Conservation (phyloP, 176 grass and related monocot genomes). For the Carex parvula region DNA sequence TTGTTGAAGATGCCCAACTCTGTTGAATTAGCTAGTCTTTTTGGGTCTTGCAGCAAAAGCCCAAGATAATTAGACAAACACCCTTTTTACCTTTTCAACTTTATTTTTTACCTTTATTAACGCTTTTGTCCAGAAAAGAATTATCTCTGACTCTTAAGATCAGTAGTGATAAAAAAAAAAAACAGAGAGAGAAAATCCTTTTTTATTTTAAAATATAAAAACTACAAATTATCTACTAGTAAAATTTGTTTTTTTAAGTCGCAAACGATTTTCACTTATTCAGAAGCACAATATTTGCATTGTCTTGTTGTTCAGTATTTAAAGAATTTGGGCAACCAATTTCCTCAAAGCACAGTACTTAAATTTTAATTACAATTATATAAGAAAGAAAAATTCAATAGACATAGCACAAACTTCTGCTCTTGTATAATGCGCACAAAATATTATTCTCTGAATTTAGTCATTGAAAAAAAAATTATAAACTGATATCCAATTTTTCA, state of each 20-base stretch:
- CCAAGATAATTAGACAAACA: slow-evolving; percentile 7
- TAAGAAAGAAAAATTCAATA: neutral
- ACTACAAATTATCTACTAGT: neutral
- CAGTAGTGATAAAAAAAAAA: neutral
- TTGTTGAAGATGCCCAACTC: neutral
- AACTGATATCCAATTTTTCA: neutral
- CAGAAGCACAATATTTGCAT: neutral
- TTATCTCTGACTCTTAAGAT: neutral
- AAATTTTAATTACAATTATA: neutral
- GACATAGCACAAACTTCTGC: neutral
- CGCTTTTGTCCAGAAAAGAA: slow-evolving; percentile 4
- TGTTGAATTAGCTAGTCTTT: neutral
- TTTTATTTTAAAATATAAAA: neutral
- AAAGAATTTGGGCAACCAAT: neutral
- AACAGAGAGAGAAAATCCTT: neutral
- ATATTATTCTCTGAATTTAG: neutral
- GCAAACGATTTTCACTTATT: neutral
- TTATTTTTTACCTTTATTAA: slow-evolving; percentile 23
- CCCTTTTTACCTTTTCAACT: neutral
- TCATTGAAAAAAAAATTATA: neutral
- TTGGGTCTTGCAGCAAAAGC: neutral
- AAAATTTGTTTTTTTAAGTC: neutral
- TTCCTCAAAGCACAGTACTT: neutral
- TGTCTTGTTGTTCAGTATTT: neutral
- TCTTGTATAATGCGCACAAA: neutral